Percentiles rank a stretch among this genome's conserved stretches.
Conservation (phyloP, 2,329 filamentous ascomycete species). For the Talaromyces sp. region DNA sequence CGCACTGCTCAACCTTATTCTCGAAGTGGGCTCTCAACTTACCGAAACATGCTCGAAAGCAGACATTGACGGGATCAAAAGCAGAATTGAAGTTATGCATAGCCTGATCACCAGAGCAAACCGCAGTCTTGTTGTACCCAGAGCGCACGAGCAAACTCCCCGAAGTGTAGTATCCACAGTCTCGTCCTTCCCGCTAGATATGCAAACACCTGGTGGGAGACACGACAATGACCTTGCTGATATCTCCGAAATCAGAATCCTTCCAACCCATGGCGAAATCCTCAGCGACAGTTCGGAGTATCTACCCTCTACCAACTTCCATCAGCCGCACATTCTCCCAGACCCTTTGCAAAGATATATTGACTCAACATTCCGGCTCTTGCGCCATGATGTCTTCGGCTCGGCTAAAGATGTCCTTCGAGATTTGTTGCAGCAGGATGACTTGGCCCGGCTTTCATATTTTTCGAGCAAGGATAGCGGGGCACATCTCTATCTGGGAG, state of each 20-base stretch:
- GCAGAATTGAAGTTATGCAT: conserved; percentile 9
- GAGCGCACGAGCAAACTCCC: no score
- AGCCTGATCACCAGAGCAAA: no score
- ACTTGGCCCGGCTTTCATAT: no score
- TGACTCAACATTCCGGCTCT: conserved; percentile 7
- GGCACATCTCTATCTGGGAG: no score
- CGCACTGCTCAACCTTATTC: not conserved
- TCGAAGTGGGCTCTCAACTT: not conserved
- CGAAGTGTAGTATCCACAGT: no score
- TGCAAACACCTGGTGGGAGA: conserved; percentile 33
- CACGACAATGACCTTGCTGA: conserved; percentile 43
- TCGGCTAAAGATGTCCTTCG: conserved; percentile 19
- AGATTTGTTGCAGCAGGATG: no score
- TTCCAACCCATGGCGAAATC: conserved; percentile 43
- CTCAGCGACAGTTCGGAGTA: conserved; percentile 30
- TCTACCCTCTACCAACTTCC: conserved; percentile 34
- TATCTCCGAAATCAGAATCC: conserved; percentile 36
- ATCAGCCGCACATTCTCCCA: conserved; percentile 4
- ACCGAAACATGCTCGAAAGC: conserved; percentile 1
- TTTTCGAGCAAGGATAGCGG: no score
- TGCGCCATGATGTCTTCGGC: conserved; percentile 5
- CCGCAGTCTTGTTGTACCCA: no score
- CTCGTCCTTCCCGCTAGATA: no score
- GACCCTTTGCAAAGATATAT: no score
- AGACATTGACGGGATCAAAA: conserved; percentile 9